Evolutionary conservation across 108 stramenopile species (phyloP).

Genomic region (Fistulifera solaris): DNA sequence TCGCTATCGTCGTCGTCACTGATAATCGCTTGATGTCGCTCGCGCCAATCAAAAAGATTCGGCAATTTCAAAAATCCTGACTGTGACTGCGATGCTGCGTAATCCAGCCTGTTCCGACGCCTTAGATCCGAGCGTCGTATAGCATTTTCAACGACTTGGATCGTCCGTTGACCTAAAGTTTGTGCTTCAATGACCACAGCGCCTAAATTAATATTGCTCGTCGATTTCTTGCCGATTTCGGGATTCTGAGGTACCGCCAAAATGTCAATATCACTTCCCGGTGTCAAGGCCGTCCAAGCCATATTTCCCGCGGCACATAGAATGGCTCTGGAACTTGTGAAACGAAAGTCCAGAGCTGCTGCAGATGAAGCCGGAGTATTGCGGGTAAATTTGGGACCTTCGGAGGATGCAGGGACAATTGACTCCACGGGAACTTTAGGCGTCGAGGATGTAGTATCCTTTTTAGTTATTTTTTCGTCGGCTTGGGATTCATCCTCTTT

Average conservation of each 20-base stretch:
- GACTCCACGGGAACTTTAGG: not conserved
- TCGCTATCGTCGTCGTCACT: constrained; percentile 11
- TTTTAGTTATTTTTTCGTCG: not conserved
- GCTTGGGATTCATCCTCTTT: not conserved
- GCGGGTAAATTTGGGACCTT: constrained; percentile 34
- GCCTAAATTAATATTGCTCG: constrained; percentile 41
- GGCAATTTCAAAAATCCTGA: not conserved
- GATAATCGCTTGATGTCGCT: constrained; percentile 5
- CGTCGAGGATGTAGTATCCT: not conserved
- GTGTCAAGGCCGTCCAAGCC: constrained; percentile 49
- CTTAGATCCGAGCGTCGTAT: constrained; percentile 37
- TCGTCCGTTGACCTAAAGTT: constrained; percentile 40
- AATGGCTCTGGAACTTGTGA: constrained; percentile 47
- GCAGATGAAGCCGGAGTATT: constrained; percentile 43
- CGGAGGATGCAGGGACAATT: not conserved
- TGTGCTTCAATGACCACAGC: constrained; percentile 51
- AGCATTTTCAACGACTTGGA: constrained; percentile 36
- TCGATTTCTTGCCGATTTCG: not conserved
- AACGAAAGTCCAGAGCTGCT: constrained; percentile 40
- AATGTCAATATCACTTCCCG: constrained; percentile 24
- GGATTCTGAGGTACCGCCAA: constrained; percentile 52
- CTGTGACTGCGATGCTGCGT: constrained; percentile 1
- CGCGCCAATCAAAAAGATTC: constrained; percentile 8
- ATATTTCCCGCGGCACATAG: constrained; percentile 57
- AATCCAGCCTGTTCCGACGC: constrained; percentile 30